phyloP scores from a whole-genome alignment of 2,329 filamentous ascomycete species.

The Colletotrichum zoysiae region DNA sequence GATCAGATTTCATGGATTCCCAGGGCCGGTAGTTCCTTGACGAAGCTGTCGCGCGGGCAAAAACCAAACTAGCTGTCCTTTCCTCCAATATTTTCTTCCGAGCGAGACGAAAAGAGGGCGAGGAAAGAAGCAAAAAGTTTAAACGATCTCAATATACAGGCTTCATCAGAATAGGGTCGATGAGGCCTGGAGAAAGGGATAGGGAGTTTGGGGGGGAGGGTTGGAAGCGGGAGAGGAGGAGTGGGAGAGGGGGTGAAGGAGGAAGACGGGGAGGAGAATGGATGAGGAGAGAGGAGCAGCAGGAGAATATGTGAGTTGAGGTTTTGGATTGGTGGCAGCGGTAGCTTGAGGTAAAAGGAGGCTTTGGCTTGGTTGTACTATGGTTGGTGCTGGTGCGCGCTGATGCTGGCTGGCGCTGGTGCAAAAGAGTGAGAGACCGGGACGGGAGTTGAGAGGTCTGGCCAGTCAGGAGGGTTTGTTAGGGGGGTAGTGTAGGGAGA shows the following conservation, averaged over 20 bases:
- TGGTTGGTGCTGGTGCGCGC: not conserved
- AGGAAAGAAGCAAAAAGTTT: constrained; percentile 40
- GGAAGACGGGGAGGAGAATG: constrained; percentile 8
- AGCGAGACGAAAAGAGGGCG: constrained; percentile 32
- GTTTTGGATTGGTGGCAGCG: constrained; percentile 11
- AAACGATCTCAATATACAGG: constrained; percentile 44
- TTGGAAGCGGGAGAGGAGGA: constrained; percentile 17
- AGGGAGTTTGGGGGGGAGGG: constrained; percentile 20
- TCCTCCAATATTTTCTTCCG: constrained; percentile 31
- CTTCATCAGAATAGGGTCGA: constrained; percentile 43
- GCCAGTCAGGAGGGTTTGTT: constrained; percentile 24
- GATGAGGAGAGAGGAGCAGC: constrained; percentile 18
- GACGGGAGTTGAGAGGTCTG: constrained; percentile 10
- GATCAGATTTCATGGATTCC: constrained; percentile 36
- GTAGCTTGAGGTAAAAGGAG: constrained; percentile 27
- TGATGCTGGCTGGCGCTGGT: not conserved
- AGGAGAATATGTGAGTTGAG: constrained; percentile 25
- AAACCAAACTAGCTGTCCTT: constrained; percentile 35
- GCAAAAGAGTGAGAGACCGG: constrained; percentile 1
- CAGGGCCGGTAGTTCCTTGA: constrained; percentile 10
- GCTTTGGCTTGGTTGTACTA: constrained; percentile 15
- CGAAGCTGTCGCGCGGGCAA: constrained; percentile 11
- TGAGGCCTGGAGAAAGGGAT: constrained; percentile 44
- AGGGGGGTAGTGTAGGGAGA: not conserved
- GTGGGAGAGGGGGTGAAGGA: constrained; percentile 13